Conservation (phyloP, 768 basidiomycete species). For the Pisolithus microcarpus region DNA sequence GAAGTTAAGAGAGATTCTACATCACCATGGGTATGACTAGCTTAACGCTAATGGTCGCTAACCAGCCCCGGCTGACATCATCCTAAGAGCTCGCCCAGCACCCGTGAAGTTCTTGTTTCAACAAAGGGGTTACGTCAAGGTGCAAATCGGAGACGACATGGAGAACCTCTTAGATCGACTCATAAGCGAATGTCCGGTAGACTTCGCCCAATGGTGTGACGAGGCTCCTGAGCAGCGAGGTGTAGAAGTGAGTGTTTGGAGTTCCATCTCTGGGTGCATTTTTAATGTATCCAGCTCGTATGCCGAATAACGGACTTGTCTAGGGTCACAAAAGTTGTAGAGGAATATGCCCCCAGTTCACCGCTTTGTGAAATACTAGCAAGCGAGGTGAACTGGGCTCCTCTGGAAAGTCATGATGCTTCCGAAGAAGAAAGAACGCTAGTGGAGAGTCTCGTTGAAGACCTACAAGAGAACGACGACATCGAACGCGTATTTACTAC, state of each 20-base stretch:
- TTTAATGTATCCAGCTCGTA: slow-evolving; percentile 30
- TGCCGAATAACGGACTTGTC: slow-evolving; percentile 37
- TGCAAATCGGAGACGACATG: slow-evolving; percentile 32
- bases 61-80: not conserved
- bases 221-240: slow-evolving; percentile 26
- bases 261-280: not conserved
- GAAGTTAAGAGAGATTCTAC: slow-evolving; percentile 47
- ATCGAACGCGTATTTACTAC: slow-evolving; percentile 55
- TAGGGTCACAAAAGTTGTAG: slow-evolving; percentile 31
- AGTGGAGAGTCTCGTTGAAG: slow-evolving; percentile 41
- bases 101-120: slow-evolving; percentile 63
- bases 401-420: slow-evolving; percentile 34
- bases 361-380: slow-evolving; percentile 34
- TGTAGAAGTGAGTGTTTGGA: slow-evolving; percentile 25
- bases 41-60: not conserved
- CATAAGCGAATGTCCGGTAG: slow-evolving; percentile 36
- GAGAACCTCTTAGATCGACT: slow-evolving; percentile 33
- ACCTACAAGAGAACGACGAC: slow-evolving; percentile 52
- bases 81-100: slow-evolving; percentile 48
- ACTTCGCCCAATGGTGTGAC: slow-evolving; percentile 35
- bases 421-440: slow-evolving; percentile 33
- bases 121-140: slow-evolving; percentile 45
- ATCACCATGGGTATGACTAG: slow-evolving; percentile 37
- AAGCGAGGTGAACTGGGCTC: slow-evolving; percentile 51
- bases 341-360: slow-evolving; percentile 16